Conservation (phyloP, 2,329 filamentous ascomycete species). For the Alternaria solani region DNA sequence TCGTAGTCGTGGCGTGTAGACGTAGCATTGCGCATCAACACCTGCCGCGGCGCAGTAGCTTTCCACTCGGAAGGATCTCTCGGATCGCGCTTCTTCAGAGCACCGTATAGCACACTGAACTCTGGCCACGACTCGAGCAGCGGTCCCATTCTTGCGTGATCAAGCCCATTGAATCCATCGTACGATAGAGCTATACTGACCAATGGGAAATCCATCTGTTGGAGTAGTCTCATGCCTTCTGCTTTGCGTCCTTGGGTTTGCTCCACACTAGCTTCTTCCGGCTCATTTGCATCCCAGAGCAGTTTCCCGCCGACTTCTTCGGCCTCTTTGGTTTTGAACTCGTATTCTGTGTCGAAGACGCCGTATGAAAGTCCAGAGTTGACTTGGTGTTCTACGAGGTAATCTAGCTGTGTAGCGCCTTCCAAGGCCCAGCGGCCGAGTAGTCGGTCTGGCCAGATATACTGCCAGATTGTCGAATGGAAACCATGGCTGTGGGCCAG, state of each 20-base stretch:
- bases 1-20: slow-evolving; percentile 49
- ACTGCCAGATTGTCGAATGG: slow-evolving; percentile 38
- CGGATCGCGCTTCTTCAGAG: slow-evolving; percentile 29
- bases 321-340: slow-evolving; percentile 46
- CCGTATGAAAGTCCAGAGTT: slow-evolving; percentile 47
- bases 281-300: slow-evolving; percentile 36
- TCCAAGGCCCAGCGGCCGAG: slow-evolving; percentile 25
- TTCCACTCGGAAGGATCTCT: slow-evolving; percentile 40
- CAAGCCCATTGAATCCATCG: slow-evolving; percentile 38
- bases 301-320: slow-evolving; percentile 34
- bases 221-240: slow-evolving; percentile 33
- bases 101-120: slow-evolving; percentile 33
- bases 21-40: slow-evolving; percentile 50
- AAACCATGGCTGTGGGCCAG: slow-evolving; percentile 44
- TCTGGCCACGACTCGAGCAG: slow-evolving; percentile 34
- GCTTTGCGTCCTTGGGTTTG: slow-evolving; percentile 26
- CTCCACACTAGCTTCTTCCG: slow-evolving; percentile 15
- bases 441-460: slow-evolving; percentile 34
- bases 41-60: slow-evolving; percentile 36
- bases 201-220: slow-evolving; percentile 53
- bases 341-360: slow-evolving; percentile 52
- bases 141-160: slow-evolving; percentile 34
- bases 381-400: slow-evolving; percentile 48
- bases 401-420: slow-evolving; percentile 16
- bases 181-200: slow-evolving; percentile 50